Base-by-base conservation (phyloP, 768 basidiomycete genomes). In the Russula olivacea region DNA sequence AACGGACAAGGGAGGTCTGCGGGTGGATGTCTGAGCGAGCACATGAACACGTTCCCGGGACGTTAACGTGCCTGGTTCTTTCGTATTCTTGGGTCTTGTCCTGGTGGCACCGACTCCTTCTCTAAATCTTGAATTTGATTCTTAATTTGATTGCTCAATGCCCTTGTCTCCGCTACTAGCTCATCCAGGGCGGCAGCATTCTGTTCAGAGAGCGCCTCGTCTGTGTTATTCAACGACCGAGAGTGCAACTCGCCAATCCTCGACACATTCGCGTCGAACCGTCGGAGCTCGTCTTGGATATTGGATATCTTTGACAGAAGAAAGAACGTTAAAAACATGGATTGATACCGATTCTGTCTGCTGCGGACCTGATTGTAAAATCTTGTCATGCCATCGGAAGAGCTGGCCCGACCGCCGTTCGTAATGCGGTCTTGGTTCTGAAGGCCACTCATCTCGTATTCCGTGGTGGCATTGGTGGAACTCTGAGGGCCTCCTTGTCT, bases 211-310 rank as follows among this genome's bases (percentile, higher is more conserved):
- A 81, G 80, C 34, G 74, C 77, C 65, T 91, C 89, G 70, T 91
- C 90, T 73, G 84, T 85, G 72, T 84, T 86, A 72, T 88, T 87
- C 58, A 93, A 75, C 21, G 87, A 85, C 62, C 85, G 84, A 41
- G 85, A 85, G 69, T 93, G 91, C 28, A 87, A 76, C 56, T 90
- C 87, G 23, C 83, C 76, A 69, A 93, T 88, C 32, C 80, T 81
- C 23, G 79, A 67, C 25, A 93, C 79, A 74, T 89, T 90, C 65
- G 81, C 77, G 63, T 86, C 89, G 74, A 89, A 89, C 11, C 79
- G 78, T 25, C 80, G 77, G 41, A 92, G 76, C 58, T 75, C 77
- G 62, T 91, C 88, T 81, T 91, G 88, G 52, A 93, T 76, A 48
- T 82, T 83, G 25, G 87, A 79, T 67, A 93, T 87, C 91, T 93